Evolutionary conservation across 1,139 yeast genomes (phyloP), one percentile per base, ranked within the genome.

Genomic region (Protomyces pachydermus): DNA sequence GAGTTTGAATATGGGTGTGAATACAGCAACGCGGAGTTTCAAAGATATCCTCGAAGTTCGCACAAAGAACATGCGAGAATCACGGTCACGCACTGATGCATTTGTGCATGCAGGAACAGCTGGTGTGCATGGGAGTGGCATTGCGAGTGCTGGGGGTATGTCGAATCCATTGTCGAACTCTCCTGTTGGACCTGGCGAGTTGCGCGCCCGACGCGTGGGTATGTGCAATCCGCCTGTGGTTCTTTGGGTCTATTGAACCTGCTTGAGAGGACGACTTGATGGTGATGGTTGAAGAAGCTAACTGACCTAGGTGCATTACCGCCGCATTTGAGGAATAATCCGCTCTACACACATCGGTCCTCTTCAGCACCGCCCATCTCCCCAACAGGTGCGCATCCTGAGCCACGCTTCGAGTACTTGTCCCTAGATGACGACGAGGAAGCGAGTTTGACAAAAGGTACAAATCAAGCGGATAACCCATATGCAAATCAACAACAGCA

Each of bases 21-120:
- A 91, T 70, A 90, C 91, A 72, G 89, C 93, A 61, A 88, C 96
- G 67, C 96, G 96, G 37, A 95, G 89, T 72, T 93, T 95, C 76
- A 88, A 91, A 69, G 85, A 81, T 66, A 98, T 93, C 20, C 79
- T 93, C 69, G 97, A 90, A 74, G 83, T 86, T 38, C 83, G 98
- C 71, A 96, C 95, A 70, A 83, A 84, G 65, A 85, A 88, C 72
- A 97, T 93, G 76, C 80, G 91, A 70, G 85, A 88, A 64, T 85
- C 87, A 72, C 88, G 87, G 72, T 82, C 85, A 65, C 81, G 98
- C 70, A 87, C 95, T 67, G 97, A 90, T 71, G 91, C 89, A 75
- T 86, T 91, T 71, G 79, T 89, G 52, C 58, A 60, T 46, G 64
- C 64, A 37, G 58, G 58, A 42, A 45, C 65, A 37, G 42, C 16